phyloP scores from a whole-genome alignment of 768 basidiomycete species.

The Russula lepida region DNA sequence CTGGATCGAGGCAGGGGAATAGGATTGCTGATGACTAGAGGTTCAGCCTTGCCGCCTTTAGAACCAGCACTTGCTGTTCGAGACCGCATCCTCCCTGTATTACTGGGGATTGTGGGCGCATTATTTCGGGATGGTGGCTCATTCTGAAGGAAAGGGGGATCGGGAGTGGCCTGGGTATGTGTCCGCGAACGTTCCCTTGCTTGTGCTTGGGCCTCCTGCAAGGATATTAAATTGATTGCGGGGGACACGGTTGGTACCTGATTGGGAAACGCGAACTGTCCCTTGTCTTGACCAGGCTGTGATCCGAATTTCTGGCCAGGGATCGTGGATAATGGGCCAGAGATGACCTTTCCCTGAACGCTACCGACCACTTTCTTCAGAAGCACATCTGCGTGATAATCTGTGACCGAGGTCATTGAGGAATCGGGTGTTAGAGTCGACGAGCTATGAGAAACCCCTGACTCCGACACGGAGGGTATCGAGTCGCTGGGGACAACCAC shows the following conservation, averaged over 20 bases:
- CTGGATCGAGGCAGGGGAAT: constrained; percentile 9
- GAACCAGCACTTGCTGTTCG: constrained; percentile 52
- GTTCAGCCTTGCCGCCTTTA: constrained; percentile 37
- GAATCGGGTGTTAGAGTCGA: constrained; percentile 24
- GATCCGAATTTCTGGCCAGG: not conserved
- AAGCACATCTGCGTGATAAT: constrained; percentile 10
- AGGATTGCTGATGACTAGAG: constrained; percentile 16
- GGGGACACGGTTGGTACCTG: constrained; percentile 34
- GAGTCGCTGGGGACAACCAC: constrained; percentile 16
- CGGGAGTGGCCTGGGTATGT: constrained; percentile 31
- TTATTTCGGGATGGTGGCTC: constrained; percentile 25
- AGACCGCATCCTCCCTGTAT: constrained; percentile 34
- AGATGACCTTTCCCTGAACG: constrained; percentile 19
- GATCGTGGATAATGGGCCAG: constrained; percentile 5
- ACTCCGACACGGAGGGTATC: constrained; percentile 24
- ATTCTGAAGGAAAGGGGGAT: constrained; percentile 29
- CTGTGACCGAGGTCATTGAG: constrained; percentile 16
- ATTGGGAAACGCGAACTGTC: constrained; percentile 11
- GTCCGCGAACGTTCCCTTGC: constrained; percentile 48
- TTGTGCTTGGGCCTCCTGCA: constrained; percentile 70
- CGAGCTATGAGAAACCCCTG: constrained; percentile 27
- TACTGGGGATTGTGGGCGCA: constrained; percentile 7
- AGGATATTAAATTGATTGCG: constrained; percentile 58
- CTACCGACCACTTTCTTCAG: constrained; percentile 10
- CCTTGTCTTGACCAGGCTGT: constrained; percentile 8